Conservation (phyloP, 1,139 yeast genomes). For the Waltiozyma sp. region DNA sequence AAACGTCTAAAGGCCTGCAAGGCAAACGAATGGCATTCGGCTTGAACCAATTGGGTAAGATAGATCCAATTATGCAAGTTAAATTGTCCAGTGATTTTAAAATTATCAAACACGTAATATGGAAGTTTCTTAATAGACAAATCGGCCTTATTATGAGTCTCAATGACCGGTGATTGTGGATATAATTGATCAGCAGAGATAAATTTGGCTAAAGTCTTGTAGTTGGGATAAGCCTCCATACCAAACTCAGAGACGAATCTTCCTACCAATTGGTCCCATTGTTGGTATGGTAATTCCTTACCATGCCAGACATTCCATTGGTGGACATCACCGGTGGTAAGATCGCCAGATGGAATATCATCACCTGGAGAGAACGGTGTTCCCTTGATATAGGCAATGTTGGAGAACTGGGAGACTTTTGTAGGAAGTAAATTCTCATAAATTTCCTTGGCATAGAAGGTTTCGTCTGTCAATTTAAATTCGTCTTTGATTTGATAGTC, state of each 20-base stretch:
- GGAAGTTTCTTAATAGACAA: conserved; percentile 10
- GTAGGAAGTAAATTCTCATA: conserved; percentile 7
- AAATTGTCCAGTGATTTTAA: conserved; percentile 3
- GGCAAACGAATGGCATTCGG: conserved; percentile 10
- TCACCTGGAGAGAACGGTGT: conserved; percentile 9
- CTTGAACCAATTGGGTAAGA: conserved; percentile 10
- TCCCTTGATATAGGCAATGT: conserved; percentile 9
- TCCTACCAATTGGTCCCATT: conserved; percentile 9
- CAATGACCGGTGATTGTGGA: conserved; percentile 9
- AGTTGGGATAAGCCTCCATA: conserved; percentile 9
- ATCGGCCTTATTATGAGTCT: conserved; percentile 11
- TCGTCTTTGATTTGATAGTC: conserved; percentile 11
- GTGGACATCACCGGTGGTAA: conserved; percentile 12
- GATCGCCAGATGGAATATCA: conserved; percentile 5
- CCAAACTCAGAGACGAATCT: conserved; percentile 14
- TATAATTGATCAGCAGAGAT: conserved; percentile 5
- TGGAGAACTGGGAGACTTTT: conserved; percentile 1
- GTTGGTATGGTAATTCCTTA: conserved; percentile 10
- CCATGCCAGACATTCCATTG: conserved; percentile 16
- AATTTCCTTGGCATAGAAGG: conserved; percentile 10
- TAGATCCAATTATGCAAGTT: conserved; percentile 10
- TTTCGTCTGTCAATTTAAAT: conserved; percentile 4
- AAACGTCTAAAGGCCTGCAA: conserved; percentile 9
- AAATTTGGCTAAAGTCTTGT: conserved; percentile 6
- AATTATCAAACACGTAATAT: conserved; percentile 8